phyloP scores from a whole-genome alignment of 2,329 filamentous ascomycete genomes.

The Neodidymelliopsis sp. region DNA sequence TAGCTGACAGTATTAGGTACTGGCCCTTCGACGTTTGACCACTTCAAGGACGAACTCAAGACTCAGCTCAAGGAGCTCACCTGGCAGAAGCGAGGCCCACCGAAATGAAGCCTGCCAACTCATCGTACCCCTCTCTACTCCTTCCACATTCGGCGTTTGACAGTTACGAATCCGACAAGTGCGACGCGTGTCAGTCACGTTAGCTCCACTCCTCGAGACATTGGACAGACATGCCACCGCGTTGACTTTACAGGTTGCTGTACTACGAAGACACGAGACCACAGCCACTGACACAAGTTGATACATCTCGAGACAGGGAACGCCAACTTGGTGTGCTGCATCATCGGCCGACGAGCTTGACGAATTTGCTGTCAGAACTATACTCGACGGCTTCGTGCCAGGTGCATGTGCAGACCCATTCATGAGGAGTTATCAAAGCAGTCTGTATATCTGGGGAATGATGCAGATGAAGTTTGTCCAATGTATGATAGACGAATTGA shows the following conservation, averaged over 20 bases:
- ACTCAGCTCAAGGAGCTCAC: conserved; percentile 52
- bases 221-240: neutral
- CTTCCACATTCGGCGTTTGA: neutral
- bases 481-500: no score
- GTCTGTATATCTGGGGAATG: no score
- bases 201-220: neutral
- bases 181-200: neutral
- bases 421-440: no score
- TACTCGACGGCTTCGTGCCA: no score
- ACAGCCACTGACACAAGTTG: no score
- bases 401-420: no score
- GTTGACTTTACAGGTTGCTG: neutral
- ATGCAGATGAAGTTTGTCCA: no score
- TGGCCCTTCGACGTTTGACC: conserved; percentile 54
- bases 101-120: conserved; percentile 18
- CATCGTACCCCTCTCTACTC: conserved; percentile 1
- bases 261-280: no score
- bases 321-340: no score
- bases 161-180: neutral
- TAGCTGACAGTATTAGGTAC: conserved; percentile 28
- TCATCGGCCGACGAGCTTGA: no score
- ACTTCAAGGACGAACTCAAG: conserved; percentile 63
- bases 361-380: no score
- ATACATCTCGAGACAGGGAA: no score
- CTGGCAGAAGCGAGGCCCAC: conserved; percentile 46